Evolutionary conservation across 2,329 filamentous ascomycete genomes (phyloP).

Genomic region (Bipolaris zeicola): DNA sequence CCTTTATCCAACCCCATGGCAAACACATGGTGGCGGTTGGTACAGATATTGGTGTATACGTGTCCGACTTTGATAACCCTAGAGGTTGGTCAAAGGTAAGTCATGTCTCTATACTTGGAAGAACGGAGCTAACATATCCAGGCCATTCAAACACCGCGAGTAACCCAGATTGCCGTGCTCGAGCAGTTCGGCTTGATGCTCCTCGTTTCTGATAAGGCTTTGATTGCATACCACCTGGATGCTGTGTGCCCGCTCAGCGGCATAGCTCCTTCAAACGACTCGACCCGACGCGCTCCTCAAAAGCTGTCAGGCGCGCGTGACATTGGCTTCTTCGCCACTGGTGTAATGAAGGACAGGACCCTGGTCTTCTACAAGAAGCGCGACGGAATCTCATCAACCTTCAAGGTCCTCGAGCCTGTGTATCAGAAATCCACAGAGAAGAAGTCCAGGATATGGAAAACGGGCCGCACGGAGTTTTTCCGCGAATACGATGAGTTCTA

Average conservation of each 20-base stretch:
- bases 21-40: conserved; percentile 91
- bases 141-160: conserved; percentile 75
- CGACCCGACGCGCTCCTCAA: conserved; percentile 82
- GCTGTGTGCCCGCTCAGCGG: conserved; percentile 68
- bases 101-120: conserved; percentile 12
- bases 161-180: conserved; percentile 91
- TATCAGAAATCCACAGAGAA: conserved; percentile 90
- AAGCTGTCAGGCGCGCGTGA: conserved; percentile 86
- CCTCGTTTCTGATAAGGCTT: conserved; percentile 85
- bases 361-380: conserved; percentile 97
- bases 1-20: conserved; percentile 79
- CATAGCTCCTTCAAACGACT: conserved; percentile 69
- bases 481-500: conserved; percentile 99
- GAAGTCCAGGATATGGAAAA: conserved; percentile 71
- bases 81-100: conserved; percentile 87
- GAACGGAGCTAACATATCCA: conserved; percentile 50
- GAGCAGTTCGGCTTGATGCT: conserved; percentile 95
- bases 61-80: conserved; percentile 86
- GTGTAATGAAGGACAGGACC: conserved; percentile 94
- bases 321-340: conserved; percentile 94
- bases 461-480: conserved; percentile 89
- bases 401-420: conserved; percentile 95
- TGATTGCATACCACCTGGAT: conserved; percentile 94
- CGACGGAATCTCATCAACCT: conserved; percentile 88
- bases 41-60: conserved; percentile 91